Evolutionary conservation across 805 yeast species (phyloP).

Genomic region (Wickerhamomyces ciferrii): DNA sequence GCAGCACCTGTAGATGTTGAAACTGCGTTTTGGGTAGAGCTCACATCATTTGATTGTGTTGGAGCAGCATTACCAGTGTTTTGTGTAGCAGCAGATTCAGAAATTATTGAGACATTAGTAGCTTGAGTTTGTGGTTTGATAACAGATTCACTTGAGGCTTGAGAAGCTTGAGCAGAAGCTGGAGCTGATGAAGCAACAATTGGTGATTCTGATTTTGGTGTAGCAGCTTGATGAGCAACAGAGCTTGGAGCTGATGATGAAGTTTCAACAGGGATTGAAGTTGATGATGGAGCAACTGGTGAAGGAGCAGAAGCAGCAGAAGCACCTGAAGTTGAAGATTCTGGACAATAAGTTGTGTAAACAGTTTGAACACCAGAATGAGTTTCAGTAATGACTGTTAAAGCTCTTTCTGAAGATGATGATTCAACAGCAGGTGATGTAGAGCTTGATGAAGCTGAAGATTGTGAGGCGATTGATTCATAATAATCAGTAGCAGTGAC

Average conservation of each 20-base stretch:
- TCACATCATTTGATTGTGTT: neutral
- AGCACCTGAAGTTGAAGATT: conserved; percentile 4
- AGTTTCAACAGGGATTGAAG: neutral
- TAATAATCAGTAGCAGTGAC: conserved; percentile 5
- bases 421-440: conserved; percentile 12
- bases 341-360: conserved; percentile 28
- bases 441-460: conserved; percentile 6
- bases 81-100: conserved; percentile 62
- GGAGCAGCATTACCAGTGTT: neutral
- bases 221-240: conserved; percentile 2
- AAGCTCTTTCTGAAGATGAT: conserved; percentile 9
- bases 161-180: neutral
- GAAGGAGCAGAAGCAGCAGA: neutral
- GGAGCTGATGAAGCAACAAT: conserved; percentile 1
- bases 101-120: conserved; percentile 93
- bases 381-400: conserved; percentile 1
- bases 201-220: neutral
- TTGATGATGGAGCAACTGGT: neutral
- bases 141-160: conserved; percentile 48
- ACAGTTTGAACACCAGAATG: conserved; percentile 3
- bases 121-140: conserved; percentile 41
- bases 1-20: no score
- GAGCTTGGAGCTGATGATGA: conserved; percentile 3
- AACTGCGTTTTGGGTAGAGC: no score
- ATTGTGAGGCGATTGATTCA: neutral